phyloP scores from a whole-genome alignment of 257 asterid species.

The Gentiana dahurica region DNA sequence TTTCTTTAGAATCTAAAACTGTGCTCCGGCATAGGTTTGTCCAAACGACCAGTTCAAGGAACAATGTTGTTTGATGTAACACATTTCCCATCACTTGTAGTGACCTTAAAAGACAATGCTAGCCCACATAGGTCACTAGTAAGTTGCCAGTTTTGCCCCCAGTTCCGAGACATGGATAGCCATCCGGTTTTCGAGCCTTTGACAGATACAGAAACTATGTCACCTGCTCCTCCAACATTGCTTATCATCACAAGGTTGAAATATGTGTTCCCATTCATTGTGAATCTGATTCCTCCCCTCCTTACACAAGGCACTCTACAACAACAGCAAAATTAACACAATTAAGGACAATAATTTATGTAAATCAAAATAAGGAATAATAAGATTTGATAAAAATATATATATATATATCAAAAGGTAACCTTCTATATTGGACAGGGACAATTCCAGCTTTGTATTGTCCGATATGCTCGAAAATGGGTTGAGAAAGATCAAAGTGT shows the following conservation, averaged over 20 bases:
- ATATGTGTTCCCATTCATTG: slow-evolving; percentile 7
- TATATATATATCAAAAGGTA: too few species aligned
- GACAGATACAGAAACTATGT: slow-evolving; percentile 3
- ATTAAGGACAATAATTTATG: too few species aligned
- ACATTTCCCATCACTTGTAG: slow-evolving; percentile 4
- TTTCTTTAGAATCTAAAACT: background rate
- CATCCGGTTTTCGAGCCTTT: slow-evolving; percentile 1
- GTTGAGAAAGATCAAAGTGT: slow-evolving; percentile 24
- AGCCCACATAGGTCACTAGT: background rate
- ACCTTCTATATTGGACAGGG: slow-evolving; percentile 22
- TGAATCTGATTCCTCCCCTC: slow-evolving; percentile 7
- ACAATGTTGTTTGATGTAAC: slow-evolving; percentile 3
- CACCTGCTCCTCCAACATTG: slow-evolving; percentile 11
- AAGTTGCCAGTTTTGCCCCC: slow-evolving; percentile 11
- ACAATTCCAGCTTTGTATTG: slow-evolving; percentile 21
- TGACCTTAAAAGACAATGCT: slow-evolving; percentile 8
- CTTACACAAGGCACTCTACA: slow-evolving; percentile 7
- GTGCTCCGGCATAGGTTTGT: slow-evolving; percentile 4
- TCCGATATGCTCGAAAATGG: slow-evolving; percentile 13
- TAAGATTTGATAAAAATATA: too few species aligned
- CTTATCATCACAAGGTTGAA: slow-evolving; percentile 7
- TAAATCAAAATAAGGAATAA: too few species aligned
- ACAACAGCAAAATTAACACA: too few species aligned
- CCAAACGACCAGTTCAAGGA: slow-evolving; percentile 8
- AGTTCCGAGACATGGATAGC: slow-evolving; percentile 1